Percentiles rank a stretch among this genome's conserved stretches.
These are phyloP conservation scores for Rhododendron simsii DNA, from an alignment of 148 eudicot genomes.

Conservation along the genomic window DNA sequence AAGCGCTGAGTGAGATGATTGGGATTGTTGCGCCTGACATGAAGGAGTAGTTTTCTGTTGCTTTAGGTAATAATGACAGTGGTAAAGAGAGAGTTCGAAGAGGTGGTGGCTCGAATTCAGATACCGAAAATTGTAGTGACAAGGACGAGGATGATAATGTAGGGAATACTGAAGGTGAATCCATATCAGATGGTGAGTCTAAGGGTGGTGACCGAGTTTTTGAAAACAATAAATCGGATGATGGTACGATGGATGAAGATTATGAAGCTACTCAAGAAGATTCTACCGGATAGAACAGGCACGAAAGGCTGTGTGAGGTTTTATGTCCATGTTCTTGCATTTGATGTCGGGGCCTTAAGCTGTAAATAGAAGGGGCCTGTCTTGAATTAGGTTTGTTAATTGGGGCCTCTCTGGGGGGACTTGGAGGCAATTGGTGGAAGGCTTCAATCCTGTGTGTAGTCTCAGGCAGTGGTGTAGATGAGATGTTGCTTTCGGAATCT, in stretches of 20 bases:
- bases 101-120: conserved; percentile 44
- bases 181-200: conserved; percentile 54
- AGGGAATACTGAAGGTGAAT: conserved; percentile 21
- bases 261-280: conserved; percentile 75
- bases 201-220: conserved; percentile 30
- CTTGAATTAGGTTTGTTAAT: not conserved
- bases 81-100: conserved; percentile 25
- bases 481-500: not conserved
- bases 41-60: conserved; percentile 55
- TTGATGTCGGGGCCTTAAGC: not conserved
- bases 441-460: not conserved
- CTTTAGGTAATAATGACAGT: conserved; percentile 20
- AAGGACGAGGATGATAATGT: conserved; percentile 34
- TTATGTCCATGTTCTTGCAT: not conserved
- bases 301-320: not conserved
- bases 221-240: conserved; percentile 22
- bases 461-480: not conserved
- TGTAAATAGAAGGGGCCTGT: conserved; percentile 8
- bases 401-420: not conserved
- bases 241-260: conserved; percentile 44
- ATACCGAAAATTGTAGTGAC: conserved; percentile 51
- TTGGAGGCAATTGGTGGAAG: not conserved
- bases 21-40: conserved; percentile 80
- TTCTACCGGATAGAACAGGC: conserved; percentile 40
- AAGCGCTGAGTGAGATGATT: conserved; percentile 67